Evolutionary conservation across 73 alveolate species (phyloP).

Genomic region (Paramecium sexaurelia): DNA sequence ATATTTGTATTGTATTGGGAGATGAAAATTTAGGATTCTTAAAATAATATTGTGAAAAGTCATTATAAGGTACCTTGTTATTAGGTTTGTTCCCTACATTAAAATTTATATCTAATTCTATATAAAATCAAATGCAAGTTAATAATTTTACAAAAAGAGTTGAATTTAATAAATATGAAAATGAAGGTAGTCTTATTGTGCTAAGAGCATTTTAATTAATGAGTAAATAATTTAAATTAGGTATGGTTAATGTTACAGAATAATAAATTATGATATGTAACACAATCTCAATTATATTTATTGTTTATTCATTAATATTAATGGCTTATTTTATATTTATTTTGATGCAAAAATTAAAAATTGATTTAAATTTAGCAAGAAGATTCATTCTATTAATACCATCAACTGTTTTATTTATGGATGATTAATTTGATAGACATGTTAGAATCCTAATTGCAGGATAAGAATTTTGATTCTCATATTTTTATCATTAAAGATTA

Average conservation of each 20-base stretch:
- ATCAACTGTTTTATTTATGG: not conserved
- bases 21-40: not conserved
- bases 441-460: not conserved
- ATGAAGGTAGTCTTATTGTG: slow-evolving; percentile 30
- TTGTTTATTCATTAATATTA: not conserved
- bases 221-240: not conserved
- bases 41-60: not conserved
- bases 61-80: not conserved
- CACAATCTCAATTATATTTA: not conserved
- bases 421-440: slow-evolving; percentile 48
- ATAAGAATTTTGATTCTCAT: not conserved
- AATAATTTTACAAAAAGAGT: slow-evolving; percentile 50
- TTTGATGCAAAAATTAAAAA: not conserved
- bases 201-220: not conserved
- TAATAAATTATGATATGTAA: not conserved
- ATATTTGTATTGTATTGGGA: not conserved
- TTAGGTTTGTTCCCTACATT: not conserved
- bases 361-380: not conserved
- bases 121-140: not conserved
- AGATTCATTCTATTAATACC: not conserved
- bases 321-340: not conserved
- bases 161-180: not conserved
- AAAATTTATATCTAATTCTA: not conserved
- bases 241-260: not conserved
- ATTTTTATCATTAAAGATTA: not conserved